Evolutionary conservation across 2,329 filamentous ascomycete species (phyloP).

Genomic region (Coccinonectria pachysandricola): DNA sequence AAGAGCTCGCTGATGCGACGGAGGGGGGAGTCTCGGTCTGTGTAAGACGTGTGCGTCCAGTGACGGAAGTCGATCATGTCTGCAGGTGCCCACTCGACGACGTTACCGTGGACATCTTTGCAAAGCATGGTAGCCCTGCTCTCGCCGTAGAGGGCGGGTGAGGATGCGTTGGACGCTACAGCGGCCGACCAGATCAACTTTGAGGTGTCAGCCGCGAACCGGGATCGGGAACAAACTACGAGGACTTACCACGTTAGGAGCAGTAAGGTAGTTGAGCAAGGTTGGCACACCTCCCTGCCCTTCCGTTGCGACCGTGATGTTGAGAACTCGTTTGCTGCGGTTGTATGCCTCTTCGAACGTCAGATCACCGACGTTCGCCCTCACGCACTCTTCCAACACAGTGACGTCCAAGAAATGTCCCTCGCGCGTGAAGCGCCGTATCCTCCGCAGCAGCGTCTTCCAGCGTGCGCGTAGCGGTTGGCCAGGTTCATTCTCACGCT

Average conservation of each 20-base stretch:
- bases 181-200: slow-evolving; percentile 74
- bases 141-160: slow-evolving; percentile 53
- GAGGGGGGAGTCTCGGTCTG: slow-evolving; percentile 54
- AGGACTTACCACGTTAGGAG: slow-evolving; percentile 73
- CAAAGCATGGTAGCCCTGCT: slow-evolving; percentile 59
- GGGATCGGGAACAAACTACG: background rate
- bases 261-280: slow-evolving; percentile 83
- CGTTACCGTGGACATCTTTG: slow-evolving; percentile 63
- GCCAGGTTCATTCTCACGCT: slow-evolving; percentile 18
- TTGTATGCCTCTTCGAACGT: slow-evolving; percentile 91
- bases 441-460: slow-evolving; percentile 54
- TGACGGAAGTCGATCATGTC: slow-evolving; percentile 54
- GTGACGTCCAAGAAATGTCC: slow-evolving; percentile 78
- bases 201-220: slow-evolving; percentile 4
- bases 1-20: slow-evolving; percentile 70
- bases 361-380: slow-evolving; percentile 75
- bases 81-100: slow-evolving; percentile 62
- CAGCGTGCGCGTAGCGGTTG: slow-evolving; percentile 33
- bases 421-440: slow-evolving; percentile 59
- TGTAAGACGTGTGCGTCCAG: slow-evolving; percentile 55
- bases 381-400: slow-evolving; percentile 74
- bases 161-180: slow-evolving; percentile 62
- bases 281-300: slow-evolving; percentile 68
- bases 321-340: slow-evolving; percentile 74
- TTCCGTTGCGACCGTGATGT: slow-evolving; percentile 79